phyloP scores from a whole-genome alignment of 257 asterid species.

The Pogostemon cablin region DNA sequence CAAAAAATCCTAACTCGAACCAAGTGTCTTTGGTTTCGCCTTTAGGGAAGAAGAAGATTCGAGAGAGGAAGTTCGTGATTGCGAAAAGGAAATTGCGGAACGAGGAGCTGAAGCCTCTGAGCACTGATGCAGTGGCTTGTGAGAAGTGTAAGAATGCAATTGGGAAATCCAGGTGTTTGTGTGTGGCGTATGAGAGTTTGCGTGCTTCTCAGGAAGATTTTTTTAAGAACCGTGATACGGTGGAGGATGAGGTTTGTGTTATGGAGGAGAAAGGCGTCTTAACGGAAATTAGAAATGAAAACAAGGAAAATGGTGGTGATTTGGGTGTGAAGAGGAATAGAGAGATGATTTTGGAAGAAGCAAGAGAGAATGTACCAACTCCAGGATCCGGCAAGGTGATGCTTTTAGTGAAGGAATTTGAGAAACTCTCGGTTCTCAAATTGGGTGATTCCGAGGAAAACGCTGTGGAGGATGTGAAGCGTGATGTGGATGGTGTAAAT shows the following conservation, averaged over 20 bases:
- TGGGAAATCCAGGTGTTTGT: constrained; percentile 65
- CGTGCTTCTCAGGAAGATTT: constrained; percentile 89
- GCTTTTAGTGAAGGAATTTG: constrained; percentile 84
- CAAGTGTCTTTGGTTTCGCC: constrained; percentile 47
- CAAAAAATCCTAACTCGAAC: constrained; percentile 43
- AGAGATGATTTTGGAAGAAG: constrained; percentile 70
- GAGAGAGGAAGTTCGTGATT: constrained; percentile 67
- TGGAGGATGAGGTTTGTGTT: constrained; percentile 34
- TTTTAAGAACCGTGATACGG: constrained; percentile 43
- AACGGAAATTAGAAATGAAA: constrained; percentile 28
- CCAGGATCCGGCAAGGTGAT: constrained; percentile 74
- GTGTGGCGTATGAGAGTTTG: constrained; percentile 75
- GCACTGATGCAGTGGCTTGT: constrained; percentile 40
- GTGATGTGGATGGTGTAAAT: constrained; percentile 37
- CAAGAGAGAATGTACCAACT: constrained; percentile 47
- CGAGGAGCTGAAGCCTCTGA: constrained; percentile 34
- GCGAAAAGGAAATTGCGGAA: constrained; percentile 59
- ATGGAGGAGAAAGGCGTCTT: constrained; percentile 29
- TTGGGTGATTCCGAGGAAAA: constrained; percentile 47
- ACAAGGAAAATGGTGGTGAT: constrained; percentile 43
- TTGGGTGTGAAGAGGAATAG: constrained; percentile 62
- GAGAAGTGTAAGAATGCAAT: constrained; percentile 55
- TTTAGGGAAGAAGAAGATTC: constrained; percentile 59
- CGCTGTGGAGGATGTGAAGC: constrained; percentile 46
- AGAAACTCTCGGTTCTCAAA: constrained; percentile 58